These are phyloP conservation scores for Syzygium aqueum DNA, from an alignment of 345 rosid genomes.

Conservation along the genomic window DNA sequence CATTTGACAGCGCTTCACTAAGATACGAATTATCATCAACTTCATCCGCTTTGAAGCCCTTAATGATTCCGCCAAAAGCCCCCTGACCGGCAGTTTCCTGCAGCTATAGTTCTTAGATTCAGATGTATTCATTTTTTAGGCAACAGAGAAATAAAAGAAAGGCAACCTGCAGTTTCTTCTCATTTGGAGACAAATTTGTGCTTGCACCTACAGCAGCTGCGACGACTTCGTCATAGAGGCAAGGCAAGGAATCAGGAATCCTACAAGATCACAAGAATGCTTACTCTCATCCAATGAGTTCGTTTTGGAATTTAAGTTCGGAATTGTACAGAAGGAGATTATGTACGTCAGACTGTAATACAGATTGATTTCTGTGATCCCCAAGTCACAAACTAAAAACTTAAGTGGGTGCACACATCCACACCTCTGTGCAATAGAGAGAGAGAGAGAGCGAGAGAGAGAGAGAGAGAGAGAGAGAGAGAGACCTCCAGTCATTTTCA, in stretches of 20 bases:
- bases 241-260: slow-evolving; percentile 64
- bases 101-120: slow-evolving; percentile 6
- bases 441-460: slow-evolving; percentile 1
- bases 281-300: background rate
- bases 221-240: slow-evolving; percentile 60
- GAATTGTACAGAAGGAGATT: background rate
- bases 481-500: slow-evolving; percentile 59
- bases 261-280: slow-evolving; percentile 19
- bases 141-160: background rate
- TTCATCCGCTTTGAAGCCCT: slow-evolving; percentile 48
- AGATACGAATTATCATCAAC: slow-evolving; percentile 24
- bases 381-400: background rate
- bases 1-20: slow-evolving; percentile 20
- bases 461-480: slow-evolving; percentile 12
- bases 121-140: background rate
- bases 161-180: slow-evolving; percentile 38
- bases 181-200: slow-evolving; percentile 26
- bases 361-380: background rate
- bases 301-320: background rate
- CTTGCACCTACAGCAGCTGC: slow-evolving; percentile 56
- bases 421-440: background rate
- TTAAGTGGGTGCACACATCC: background rate
- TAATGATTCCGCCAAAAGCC: slow-evolving; percentile 38
- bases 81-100: slow-evolving; percentile 42
- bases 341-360: background rate